A percentile compares a stretch with the other conserved stretches of the same genome.
Conservation (phyloP, 805 yeast genomes). For the Sungouiella blattae region DNA sequence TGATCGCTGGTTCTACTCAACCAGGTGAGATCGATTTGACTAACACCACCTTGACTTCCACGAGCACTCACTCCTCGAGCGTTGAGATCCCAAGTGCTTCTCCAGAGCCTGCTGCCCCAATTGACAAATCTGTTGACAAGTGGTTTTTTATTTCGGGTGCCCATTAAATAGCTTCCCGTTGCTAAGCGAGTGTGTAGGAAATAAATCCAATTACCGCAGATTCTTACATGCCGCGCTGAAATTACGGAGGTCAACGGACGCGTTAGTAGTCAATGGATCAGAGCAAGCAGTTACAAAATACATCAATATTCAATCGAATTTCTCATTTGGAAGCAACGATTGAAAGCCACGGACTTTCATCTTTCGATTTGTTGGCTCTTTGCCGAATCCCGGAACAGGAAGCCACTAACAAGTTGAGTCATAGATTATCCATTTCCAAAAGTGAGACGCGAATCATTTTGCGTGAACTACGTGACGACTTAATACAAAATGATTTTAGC, state of each 20-base stretch:
- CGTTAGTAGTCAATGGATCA: constrained; percentile 1
- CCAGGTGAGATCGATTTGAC: constrained; percentile 47
- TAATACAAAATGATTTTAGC: neutral
- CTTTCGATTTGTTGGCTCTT: constrained; percentile 2
- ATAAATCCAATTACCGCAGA: neutral
- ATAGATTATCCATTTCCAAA: neutral
- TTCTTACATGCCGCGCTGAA: too few species aligned
- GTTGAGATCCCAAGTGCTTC: constrained; percentile 66
- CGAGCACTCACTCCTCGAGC: constrained; percentile 48
- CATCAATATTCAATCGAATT: neutral
- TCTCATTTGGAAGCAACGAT: constrained; percentile 1
- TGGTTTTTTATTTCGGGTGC: constrained; percentile 97
- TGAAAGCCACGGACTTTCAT: neutral
- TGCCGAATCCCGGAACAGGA: constrained; percentile 3
- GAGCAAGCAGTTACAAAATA: neutral
- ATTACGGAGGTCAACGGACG: too few species aligned
- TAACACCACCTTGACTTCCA: constrained; percentile 39
- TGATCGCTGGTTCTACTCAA: constrained; percentile 42
- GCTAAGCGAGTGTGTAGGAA: neutral
- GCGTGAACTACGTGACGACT: neutral
- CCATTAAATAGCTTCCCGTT: constrained; percentile 24
- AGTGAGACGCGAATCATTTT: neutral
- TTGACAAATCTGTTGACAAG: constrained; percentile 94
- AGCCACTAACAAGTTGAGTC: constrained; percentile 4
- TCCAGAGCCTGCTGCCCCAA: constrained; percentile 82